Evolutionary conservation across 208 protist species (phyloP).

Genomic region (Herpetomonas tarakana): DNA sequence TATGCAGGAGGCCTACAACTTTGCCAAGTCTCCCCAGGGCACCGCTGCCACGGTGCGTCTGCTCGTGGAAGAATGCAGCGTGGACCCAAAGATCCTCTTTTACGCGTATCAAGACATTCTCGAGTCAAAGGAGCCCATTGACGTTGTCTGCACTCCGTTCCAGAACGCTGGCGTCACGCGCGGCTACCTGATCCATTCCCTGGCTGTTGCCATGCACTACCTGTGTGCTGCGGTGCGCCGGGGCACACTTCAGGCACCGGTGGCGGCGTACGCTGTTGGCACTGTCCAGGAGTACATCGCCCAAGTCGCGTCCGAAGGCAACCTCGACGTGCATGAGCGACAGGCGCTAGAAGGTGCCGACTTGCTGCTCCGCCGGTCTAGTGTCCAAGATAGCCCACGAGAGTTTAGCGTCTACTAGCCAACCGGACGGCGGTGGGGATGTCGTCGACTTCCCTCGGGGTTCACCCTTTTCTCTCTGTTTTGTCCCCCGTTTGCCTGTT

Average conservation of each 20-base stretch:
- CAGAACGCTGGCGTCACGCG: slow-evolving; percentile 4
- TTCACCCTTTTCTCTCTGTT: no score
- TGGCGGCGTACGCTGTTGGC: slow-evolving; percentile 34
- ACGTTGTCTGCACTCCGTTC: slow-evolving; percentile 23
- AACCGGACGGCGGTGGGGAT: no score
- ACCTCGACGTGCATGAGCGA: neutral
- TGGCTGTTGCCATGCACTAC: slow-evolving; percentile 46
- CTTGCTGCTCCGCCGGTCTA: slow-evolving; percentile 1
- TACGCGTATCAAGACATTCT: slow-evolving; percentile 59
- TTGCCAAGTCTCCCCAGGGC: slow-evolving; percentile 32
- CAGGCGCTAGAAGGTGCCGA: slow-evolving; percentile 1
- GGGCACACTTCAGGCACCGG: slow-evolving; percentile 31
- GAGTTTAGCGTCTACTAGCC: neutral
- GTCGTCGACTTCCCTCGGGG: no score
- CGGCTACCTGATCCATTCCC: slow-evolving; percentile 57
- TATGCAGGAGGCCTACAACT: slow-evolving; percentile 59
- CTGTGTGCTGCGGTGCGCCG: slow-evolving; percentile 35
- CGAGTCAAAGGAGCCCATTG: slow-evolving; percentile 40
- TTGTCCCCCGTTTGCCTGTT: no score
- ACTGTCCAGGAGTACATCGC: slow-evolving; percentile 24
- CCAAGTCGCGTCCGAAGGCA: neutral
- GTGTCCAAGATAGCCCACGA: neutral
- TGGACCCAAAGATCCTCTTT: slow-evolving; percentile 68
- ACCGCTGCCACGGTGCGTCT: slow-evolving; percentile 51
- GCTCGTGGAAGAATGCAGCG: slow-evolving; percentile 49